Evolutionary conservation across 116 monocot genomes (phyloP), one percentile per base, ranked within the genome.

Genomic region (Trichopus zeylanicus): DNA sequence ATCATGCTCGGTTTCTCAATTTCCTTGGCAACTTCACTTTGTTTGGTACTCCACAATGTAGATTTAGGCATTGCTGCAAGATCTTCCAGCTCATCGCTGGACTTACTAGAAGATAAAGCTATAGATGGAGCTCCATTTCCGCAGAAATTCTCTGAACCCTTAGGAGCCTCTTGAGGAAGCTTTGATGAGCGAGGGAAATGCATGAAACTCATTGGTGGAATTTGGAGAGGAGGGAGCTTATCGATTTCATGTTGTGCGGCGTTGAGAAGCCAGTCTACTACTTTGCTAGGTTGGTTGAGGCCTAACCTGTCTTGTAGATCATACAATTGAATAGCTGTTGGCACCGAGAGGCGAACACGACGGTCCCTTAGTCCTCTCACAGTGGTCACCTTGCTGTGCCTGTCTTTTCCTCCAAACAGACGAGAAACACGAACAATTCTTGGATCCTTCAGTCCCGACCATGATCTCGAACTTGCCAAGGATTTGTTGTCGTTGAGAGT

Each of bases 371-470:
- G 65, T 16, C 82, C 82, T 66, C 77, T 82, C 16, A 72, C 66
- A 0, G 82, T 82, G 67, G 57, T 73, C 27, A 82, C 82, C 65
- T 82, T 82, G 70, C 82, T 82, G 77, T 82, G 82, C 23, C 82
- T 69, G 48, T 82, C 82, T 48, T 82, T 82, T 12, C 82, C 77
- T 9, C 78, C 78, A 0, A 73, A 74, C 9, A 72, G 67, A 0
- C 77, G 73, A 6, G 82, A 82, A 29, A 82, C 82, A 1, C 77
- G 61, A 34, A 70, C 72, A 53, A 82, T 82, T 55, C 82, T 47
- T 16, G 62, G 62, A 49, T 62, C 26, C 12, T 62, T 62, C 6
- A 46, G 48, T 9, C 18, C 29, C 9, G 29, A 49, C 62, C 62
- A 62, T 31, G 24, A 30, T 53, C 64, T 64, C 21, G 62, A 37